phyloP scores from a whole-genome alignment of 495 filamentous ascomycete species.

The Penicillium desertorum region DNA sequence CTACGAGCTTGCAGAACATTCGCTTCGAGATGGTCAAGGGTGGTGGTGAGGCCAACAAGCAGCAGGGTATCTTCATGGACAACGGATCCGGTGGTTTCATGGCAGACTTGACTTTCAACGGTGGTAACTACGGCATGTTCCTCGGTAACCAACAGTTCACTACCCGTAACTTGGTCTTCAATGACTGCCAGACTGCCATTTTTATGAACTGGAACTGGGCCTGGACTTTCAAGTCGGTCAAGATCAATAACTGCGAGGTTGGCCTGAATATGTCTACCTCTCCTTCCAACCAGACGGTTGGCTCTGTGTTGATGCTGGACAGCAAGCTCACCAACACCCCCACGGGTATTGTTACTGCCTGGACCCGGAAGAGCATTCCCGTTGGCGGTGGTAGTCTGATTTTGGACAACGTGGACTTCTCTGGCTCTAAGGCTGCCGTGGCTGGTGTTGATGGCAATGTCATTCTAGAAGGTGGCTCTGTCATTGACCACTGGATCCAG shows the following conservation, averaged over 20 bases:
- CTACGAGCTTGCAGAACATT: conserved; percentile 88
- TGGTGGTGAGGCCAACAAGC: conserved; percentile 64
- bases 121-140: conserved; percentile 80
- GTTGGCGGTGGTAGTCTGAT: conserved; percentile 74
- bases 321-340: conserved; percentile 71
- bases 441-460: conserved; percentile 50
- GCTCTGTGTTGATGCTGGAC: conserved; percentile 80
- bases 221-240: conserved; percentile 80
- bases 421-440: conserved; percentile 54
- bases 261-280: conserved; percentile 80
- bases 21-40: conserved; percentile 83
- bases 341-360: conserved; percentile 72
- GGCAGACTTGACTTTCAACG: conserved; percentile 83
- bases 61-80: conserved; percentile 96
- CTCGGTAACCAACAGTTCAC: conserved; percentile 96
- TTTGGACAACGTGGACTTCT: conserved; percentile 84
- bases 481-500: conserved; percentile 71
- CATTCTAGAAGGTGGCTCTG: conserved; percentile 69
- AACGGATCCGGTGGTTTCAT: conserved; percentile 91
- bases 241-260: conserved; percentile 75
- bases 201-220: conserved; percentile 96
- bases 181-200: conserved; percentile 80
- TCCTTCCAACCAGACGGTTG: conserved; percentile 63
- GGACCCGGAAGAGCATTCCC: conserved; percentile 56
- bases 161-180: conserved; percentile 87